Evolutionary conservation across 2,329 filamentous ascomycete genomes (phyloP).

Genomic region (Pyricularia grisea): DNA sequence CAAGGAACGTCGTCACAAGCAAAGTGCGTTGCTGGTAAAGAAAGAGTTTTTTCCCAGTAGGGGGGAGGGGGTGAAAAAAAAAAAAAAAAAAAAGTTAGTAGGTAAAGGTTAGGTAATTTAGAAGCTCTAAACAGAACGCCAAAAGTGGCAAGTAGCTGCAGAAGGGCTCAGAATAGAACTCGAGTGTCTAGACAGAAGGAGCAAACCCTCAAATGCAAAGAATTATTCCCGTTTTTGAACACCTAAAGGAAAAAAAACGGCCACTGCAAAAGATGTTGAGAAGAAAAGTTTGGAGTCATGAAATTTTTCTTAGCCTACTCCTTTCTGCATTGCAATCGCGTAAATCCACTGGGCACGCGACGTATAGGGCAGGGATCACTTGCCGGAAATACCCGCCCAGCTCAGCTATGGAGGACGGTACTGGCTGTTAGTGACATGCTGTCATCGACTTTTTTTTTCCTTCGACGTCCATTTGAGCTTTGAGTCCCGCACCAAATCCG

Average conservation of each 20-base stretch:
- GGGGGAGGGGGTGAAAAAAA: neutral
- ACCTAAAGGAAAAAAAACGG: neutral
- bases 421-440: neutral
- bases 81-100: neutral
- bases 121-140: slow-evolving; percentile 1
- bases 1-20: neutral
- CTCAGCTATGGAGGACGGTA: neutral
- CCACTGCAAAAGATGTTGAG: neutral
- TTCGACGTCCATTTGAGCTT: neutral
- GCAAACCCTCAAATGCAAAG: neutral
- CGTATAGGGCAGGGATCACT: slow-evolving; percentile 3
- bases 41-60: neutral
- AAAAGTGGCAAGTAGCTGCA: neutral
- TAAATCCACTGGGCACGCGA: slow-evolving; percentile 4
- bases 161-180: neutral
- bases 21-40: neutral
- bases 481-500: neutral
- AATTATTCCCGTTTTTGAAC: slow-evolving; percentile 2
- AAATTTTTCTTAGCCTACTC: slow-evolving; percentile 3
- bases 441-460: neutral
- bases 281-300: slow-evolving; percentile 5
- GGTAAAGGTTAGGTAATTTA: neutral
- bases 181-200: neutral
- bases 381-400: slow-evolving; percentile 7
- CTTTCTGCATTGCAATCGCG: neutral